Base-by-base conservation (phyloP, 1,284 basidiomycete genomes). In the Exobasidium rhododendri region DNA sequence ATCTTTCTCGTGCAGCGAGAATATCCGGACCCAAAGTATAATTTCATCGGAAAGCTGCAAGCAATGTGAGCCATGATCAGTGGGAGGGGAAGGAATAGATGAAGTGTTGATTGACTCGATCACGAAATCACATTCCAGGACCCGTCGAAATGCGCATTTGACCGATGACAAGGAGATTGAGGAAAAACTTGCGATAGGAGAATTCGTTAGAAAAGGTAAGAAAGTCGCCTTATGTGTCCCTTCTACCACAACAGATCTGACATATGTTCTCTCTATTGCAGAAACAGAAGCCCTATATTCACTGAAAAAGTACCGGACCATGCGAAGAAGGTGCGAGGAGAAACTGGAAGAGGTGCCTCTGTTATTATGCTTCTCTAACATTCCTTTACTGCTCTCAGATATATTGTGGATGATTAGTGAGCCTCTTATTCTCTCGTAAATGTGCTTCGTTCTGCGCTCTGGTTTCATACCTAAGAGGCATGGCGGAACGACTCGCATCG, bases 1-100 rank as follows among this genome's bases (percentile, higher is more conserved):
- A 17, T 11, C 10, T 43, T 29, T 51, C 49, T 40, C 10, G 7
- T 31, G 29, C 20, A 55, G 52, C 52, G 77, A 32, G 75, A 77
- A 2, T 79, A 79, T 31, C 77, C 77, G 22, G 75, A 79, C 54
- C 75, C 77, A 1, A 71, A 69, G n/a, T 79, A 74, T 63, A 64
- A 73, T 61, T 79, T 79, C 51, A 45, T 78, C 4, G 73, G 69
- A 32, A 78, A 78, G 64, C 68, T 79, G 6, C 69, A 70, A 6
- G 57, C 65, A 52, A 70, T 70, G 63, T 77, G 70, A 58, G 64
- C 65, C 10, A 66, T 60, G 26, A 73, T n/a, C n/a, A n/a, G 76
- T 50, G n/a, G n/a, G n/a, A n/a, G n/a, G n/a, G n/a, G n/a, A n/a
- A n/a, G n/a, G n/a, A n/a, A n/a, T n/a, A n/a, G n/a, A n/a, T n/a